Conservation (phyloP, 2,329 filamentous ascomycete genomes). For the Lachnellula cervina region DNA sequence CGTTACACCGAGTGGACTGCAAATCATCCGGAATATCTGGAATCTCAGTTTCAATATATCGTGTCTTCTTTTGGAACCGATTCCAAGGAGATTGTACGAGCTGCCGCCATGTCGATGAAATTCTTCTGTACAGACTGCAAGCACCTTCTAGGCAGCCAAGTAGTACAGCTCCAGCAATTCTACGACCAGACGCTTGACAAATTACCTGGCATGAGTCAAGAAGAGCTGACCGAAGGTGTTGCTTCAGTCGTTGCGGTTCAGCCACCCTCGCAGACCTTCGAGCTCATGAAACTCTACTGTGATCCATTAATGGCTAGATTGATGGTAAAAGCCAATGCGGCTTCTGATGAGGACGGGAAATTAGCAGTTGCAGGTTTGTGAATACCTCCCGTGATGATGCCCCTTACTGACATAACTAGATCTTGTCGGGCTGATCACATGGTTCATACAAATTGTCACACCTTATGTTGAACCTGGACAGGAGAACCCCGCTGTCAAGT, state of each 20-base stretch:
- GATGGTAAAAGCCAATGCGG: slow-evolving; percentile 81
- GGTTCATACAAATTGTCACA: slow-evolving; percentile 74
- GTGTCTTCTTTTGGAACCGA: slow-evolving; percentile 85
- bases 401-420: slow-evolving; percentile 44
- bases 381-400: neutral
- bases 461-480: slow-evolving; percentile 68
- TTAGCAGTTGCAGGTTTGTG: slow-evolving; percentile 73
- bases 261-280: slow-evolving; percentile 73
- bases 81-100: slow-evolving; percentile 85
- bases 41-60: slow-evolving; percentile 92
- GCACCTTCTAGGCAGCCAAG: slow-evolving; percentile 75
- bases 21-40: slow-evolving; percentile 84
- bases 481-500: slow-evolving; percentile 88
- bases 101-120: slow-evolving; percentile 89
- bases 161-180: slow-evolving; percentile 82
- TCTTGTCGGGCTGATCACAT: slow-evolving; percentile 85
- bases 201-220: slow-evolving; percentile 79
- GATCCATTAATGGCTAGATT: slow-evolving; percentile 83
- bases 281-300: slow-evolving; percentile 84
- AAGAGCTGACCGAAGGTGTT: slow-evolving; percentile 94
- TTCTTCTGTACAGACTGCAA: slow-evolving; percentile 97
- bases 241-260: slow-evolving; percentile 87
- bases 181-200: slow-evolving; percentile 87
- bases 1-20: slow-evolving; percentile 98
- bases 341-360: slow-evolving; percentile 76